phyloP scores from a whole-genome alignment of 2,329 filamentous ascomycete species.

The Chrysoporthe deuterocubensis region DNA sequence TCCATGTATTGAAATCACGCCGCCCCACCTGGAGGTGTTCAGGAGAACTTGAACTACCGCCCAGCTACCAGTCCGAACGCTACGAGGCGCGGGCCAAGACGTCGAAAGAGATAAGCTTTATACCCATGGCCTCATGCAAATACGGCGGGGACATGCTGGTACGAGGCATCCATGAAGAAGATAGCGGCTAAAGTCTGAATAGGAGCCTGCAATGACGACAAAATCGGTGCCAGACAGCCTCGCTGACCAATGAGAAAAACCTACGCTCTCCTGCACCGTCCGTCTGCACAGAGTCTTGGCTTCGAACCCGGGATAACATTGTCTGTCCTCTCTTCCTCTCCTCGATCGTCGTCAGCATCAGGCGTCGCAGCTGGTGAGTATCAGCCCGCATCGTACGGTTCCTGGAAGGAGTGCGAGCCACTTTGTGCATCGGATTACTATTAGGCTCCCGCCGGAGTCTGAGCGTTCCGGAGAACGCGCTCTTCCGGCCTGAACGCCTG shows the following conservation, averaged over 20 bases:
- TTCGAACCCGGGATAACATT: background rate
- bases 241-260: background rate
- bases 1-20: no score
- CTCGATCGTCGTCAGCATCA: background rate
- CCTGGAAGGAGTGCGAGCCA: background rate
- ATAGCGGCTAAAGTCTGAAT: conserved; percentile 14
- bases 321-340: background rate
- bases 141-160: background rate
- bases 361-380: background rate
- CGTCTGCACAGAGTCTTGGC: background rate
- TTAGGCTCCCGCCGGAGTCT: background rate
- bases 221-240: conserved; percentile 6
- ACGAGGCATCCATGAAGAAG: conserved; percentile 11
- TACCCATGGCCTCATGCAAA: conserved; percentile 4
- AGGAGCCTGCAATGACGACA: conserved; percentile 23
- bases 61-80: conserved; percentile 9
- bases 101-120: conserved; percentile 12
- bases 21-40: no score
- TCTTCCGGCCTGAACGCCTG: background rate
- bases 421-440: background rate
- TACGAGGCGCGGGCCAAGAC: background rate
- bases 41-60: conserved; percentile 31
- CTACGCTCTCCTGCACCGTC: background rate
- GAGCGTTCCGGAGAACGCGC: background rate
- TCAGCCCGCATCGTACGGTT: background rate